phyloP scores from a whole-genome alignment of 2,329 filamentous ascomycete genomes.

The Plectosphaerella plurivora region DNA sequence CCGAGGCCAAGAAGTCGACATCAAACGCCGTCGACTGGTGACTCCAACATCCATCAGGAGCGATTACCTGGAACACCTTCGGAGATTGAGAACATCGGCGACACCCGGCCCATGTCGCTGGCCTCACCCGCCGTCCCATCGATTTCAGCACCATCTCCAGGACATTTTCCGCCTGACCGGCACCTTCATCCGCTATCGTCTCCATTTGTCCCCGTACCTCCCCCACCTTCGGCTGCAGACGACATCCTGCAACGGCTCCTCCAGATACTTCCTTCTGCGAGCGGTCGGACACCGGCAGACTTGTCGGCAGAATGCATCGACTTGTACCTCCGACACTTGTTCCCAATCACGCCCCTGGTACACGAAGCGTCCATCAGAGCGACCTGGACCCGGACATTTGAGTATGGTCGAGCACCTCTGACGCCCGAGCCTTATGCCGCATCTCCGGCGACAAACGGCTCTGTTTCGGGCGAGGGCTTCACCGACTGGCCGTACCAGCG shows the following conservation, averaged over 20 bases:
- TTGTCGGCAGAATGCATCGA: not conserved
- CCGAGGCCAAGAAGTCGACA: not conserved
- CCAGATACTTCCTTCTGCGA: not conserved
- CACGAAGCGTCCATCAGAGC: not conserved
- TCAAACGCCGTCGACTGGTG: too few relatives aligned
- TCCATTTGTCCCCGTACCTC: too few relatives aligned
- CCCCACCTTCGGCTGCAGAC: not conserved
- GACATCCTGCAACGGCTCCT: not conserved
- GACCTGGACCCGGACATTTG: not conserved
- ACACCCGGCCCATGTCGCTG: not conserved
- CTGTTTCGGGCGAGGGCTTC: too few relatives aligned
- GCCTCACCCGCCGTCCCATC: not conserved
- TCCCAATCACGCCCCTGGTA: not conserved
- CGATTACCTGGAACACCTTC: not conserved
- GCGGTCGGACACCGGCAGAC: not conserved
- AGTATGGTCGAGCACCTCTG: not conserved
- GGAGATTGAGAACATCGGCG: not conserved
- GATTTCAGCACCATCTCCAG: not conserved
- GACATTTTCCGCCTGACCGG: not conserved
- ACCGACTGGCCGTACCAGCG: not conserved
- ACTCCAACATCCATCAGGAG: too few relatives aligned
- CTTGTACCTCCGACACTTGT: not conserved
- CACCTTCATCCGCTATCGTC: not conserved
- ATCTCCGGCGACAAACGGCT: not conserved
- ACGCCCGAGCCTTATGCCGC: not conserved